phyloP scores from a whole-genome alignment of 108 stramenopile species.

The Cylindrotheca closterium region DNA sequence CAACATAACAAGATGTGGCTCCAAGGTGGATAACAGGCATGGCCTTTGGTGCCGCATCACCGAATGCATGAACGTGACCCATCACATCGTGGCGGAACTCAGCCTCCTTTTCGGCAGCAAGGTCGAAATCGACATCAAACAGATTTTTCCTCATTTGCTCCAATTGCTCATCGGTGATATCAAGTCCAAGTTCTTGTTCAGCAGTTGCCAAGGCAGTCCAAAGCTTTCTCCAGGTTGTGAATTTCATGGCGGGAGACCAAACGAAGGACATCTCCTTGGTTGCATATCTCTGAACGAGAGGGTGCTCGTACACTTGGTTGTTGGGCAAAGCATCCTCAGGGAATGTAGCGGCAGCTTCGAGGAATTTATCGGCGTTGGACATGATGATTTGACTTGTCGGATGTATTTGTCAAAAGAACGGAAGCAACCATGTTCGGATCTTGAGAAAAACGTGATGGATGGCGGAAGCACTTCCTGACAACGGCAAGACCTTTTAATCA shows the following conservation, averaged over 20 bases:
- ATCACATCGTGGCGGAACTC: slow-evolving; percentile 99
- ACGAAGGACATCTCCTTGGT: slow-evolving; percentile 98
- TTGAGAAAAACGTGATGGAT: too few species aligned
- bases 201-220: slow-evolving; percentile 98
- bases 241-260: slow-evolving; percentile 97
- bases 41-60: slow-evolving; percentile 87
- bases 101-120: slow-evolving; percentile 89
- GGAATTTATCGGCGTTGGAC: slow-evolving; percentile 61
- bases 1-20: slow-evolving; percentile 96
- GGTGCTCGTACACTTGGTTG: slow-evolving; percentile 86
- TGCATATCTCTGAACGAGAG: slow-evolving; percentile 90
- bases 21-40: slow-evolving; percentile 97
- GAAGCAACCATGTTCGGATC: too few species aligned
- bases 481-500: too few species aligned
- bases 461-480: too few species aligned
- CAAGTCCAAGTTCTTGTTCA: slow-evolving; percentile 94
- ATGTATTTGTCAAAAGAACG: not conserved
- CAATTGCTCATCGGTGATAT: slow-evolving; percentile 92
- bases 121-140: slow-evolving; percentile 92
- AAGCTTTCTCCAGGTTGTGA: slow-evolving; percentile 97
- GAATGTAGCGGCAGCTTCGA: slow-evolving; percentile 43
- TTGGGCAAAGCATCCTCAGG: slow-evolving; percentile 68
- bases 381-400: slow-evolving; percentile 17
- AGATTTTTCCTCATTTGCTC: slow-evolving; percentile 83
- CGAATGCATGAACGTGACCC: slow-evolving; percentile 98